These are phyloP conservation scores for Polytrichum formosum DNA, from an alignment of 225 moss, liverwort and hornwort species.

Conservation along the genomic window DNA sequence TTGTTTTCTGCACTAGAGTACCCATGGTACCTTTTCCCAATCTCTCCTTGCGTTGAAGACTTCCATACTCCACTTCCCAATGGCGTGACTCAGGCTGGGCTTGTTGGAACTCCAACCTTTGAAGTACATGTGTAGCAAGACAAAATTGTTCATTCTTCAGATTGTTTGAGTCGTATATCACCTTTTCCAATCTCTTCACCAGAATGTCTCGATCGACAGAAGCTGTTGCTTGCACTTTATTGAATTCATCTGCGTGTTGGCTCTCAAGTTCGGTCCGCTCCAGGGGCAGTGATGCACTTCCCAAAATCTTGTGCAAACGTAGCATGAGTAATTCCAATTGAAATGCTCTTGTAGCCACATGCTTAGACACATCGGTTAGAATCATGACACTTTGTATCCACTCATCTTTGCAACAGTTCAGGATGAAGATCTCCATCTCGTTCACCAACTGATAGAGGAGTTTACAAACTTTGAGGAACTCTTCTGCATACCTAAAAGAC, in stretches of 20 bases:
- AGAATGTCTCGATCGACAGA: neutral
- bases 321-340: neutral
- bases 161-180: neutral
- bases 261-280: neutral
- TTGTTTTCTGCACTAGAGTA: neutral
- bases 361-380: neutral
- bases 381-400: constrained; percentile 3
- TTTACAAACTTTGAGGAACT: neutral
- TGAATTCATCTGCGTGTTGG: neutral
- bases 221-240: neutral
- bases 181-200: neutral
- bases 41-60: neutral
- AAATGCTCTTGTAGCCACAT: neutral
- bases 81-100: neutral
- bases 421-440: neutral
- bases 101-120: neutral
- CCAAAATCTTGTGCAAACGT: neutral
- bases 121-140: neutral
- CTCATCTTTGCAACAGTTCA: constrained; percentile 1
- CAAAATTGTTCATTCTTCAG: neutral
- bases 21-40: neutral
- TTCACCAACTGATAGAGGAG: neutral
- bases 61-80: neutral
- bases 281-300: neutral
- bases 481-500: no score